Evolutionary conservation across 768 basidiomycete genomes (phyloP), one percentile per base, ranked within the genome.

Genomic region (Glaciozyma martinii): DNA sequence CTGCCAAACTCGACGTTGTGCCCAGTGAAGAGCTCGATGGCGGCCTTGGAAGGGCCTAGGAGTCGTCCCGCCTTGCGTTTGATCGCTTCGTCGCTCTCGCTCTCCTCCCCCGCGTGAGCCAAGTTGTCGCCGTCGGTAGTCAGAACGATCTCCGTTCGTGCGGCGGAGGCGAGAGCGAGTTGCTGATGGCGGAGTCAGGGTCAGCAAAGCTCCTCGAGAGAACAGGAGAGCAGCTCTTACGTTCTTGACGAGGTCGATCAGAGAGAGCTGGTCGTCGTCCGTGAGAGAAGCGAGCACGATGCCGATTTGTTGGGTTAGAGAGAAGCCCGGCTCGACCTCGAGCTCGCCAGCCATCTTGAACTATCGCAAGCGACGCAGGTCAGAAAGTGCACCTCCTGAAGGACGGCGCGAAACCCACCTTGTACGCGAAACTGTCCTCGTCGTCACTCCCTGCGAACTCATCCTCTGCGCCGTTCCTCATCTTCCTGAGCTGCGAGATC

Each of bases 231-330:
- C 13, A 13, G 19, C 16, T 21, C 87, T 70, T 74, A 91, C 93
- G 75, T 89, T 83, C 72, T 85, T 86, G 55, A 85, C 81, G 88
- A 90, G 92, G 62, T 85, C 82, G 32, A 94, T 82, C 47, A 90
- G 78, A 37, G 81, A 80, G 61, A 78, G 77, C 71, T 86, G 80
- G 13, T 81, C 86, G 21, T 81, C 81, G 56, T 90, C 86, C 13
- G 86, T 78, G 18, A 97, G 81, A 54, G 83, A 81, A 47, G 84
- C 84, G 65, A 95, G 82, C 5, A 85, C 85, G 70, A 97, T 89
- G 4, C 88, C 93, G 55, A 98, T 80, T 76, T 97, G 86, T 73
- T 97, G 86, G 71, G 85, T 90, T 85, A 86, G 88, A 21, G 87
- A 84, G 76, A 89, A 86, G 9, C 89, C 90, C 71, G 89, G 89